Conservation (phyloP, 331 rosid species). For the Acacia pycnantha region DNA sequence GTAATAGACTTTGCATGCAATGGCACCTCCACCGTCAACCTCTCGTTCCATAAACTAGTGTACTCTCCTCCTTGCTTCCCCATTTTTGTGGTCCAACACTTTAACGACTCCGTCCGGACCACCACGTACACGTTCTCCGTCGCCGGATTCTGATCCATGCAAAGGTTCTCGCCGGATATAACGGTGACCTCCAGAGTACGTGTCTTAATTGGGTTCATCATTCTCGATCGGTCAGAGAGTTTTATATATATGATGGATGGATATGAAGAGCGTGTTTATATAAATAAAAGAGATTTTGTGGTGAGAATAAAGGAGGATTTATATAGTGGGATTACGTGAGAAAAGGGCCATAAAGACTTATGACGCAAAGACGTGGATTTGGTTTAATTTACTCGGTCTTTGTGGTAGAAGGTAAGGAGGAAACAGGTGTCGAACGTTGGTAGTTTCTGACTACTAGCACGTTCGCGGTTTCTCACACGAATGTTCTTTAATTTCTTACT, state of each 20-base stretch:
- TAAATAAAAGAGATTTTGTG: neutral
- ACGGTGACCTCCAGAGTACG: conserved; percentile 29
- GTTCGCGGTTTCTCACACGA: too few species aligned
- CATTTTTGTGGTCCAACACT: conserved; percentile 31
- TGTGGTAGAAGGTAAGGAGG: neutral
- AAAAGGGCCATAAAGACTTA: neutral
- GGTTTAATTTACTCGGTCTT: neutral
- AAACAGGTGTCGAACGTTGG: neutral
- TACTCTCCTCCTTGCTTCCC: neutral
- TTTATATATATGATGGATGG: neutral
- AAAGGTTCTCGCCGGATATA: conserved; percentile 31
- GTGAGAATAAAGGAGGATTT: neutral
- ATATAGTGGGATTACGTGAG: neutral
- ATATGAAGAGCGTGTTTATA: neutral
- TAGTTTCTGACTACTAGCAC: neutral
- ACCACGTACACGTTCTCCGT: conserved; percentile 25
- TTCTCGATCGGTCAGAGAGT: neutral
- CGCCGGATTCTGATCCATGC: neutral
- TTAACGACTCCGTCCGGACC: conserved; percentile 33
- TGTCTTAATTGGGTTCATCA: conserved; percentile 26
- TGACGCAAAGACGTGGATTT: neutral
- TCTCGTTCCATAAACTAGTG: conserved; percentile 39
- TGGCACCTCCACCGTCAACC: conserved; percentile 28
- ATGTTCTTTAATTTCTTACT: neutral
- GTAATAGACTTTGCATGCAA: conserved; percentile 35